phyloP scores from a whole-genome alignment of 2,329 filamentous ascomycete genomes.

The Bipolaris zeicola region DNA sequence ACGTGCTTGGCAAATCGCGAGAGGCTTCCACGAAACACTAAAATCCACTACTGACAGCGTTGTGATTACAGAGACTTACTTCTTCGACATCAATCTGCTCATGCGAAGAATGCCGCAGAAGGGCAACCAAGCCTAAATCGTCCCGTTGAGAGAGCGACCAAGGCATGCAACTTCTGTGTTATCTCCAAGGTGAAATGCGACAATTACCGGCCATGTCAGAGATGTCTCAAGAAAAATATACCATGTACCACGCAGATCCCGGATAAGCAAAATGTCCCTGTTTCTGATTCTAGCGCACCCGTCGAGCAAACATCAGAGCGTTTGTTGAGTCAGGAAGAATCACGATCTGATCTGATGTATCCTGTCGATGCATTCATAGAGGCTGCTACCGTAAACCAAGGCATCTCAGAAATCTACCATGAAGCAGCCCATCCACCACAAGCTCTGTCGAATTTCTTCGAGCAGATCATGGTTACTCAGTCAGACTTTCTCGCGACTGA shows the following conservation, averaged over 20 bases:
- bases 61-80: constrained; percentile 30
- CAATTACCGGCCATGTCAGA: constrained; percentile 35
- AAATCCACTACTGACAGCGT: background rate
- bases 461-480: constrained; percentile 30
- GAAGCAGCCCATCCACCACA: constrained; percentile 1
- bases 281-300: background rate
- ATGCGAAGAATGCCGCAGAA: constrained; percentile 31
- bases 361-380: constrained; percentile 3
- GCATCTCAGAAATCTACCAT: background rate
- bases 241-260: constrained; percentile 11
- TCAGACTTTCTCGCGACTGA: constrained; percentile 22
- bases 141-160: constrained; percentile 28
- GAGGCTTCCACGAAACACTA: too few relatives aligned
- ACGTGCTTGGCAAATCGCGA: background rate
- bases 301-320: background rate
- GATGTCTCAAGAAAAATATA: constrained; percentile 23
- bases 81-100: constrained; percentile 34
- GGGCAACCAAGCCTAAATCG: constrained; percentile 25
- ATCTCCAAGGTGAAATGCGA: constrained; percentile 42
- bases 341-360: background rate
- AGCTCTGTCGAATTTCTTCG: constrained; percentile 20
- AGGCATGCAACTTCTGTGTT: constrained; percentile 42
- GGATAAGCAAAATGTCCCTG: background rate
- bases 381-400: background rate
- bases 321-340: background rate